Evolutionary conservation across 768 basidiomycete species (phyloP).

Genomic region (Calocera cornea): DNA sequence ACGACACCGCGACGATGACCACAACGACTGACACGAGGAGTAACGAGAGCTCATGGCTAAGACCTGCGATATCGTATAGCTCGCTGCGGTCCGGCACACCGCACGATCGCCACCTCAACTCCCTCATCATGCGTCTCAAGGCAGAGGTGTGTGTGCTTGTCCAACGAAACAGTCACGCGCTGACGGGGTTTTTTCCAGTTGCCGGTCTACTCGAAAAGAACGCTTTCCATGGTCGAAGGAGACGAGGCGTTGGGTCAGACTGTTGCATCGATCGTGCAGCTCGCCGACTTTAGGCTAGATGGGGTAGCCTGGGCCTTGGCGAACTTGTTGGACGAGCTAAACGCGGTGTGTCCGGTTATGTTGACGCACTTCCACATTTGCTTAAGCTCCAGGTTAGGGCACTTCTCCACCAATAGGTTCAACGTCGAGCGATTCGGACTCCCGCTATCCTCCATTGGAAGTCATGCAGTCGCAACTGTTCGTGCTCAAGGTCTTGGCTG

Average conservation of each 20-base stretch:
- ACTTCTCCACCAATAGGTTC: constrained; percentile 14
- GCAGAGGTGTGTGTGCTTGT: neutral
- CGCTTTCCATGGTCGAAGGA: constrained; percentile 57
- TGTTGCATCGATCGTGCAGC: constrained; percentile 64
- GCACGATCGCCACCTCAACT: neutral
- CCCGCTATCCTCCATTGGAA: constrained; percentile 44
- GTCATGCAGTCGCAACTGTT: constrained; percentile 78
- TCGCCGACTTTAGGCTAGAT: constrained; percentile 63
- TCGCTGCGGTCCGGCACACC: neutral
- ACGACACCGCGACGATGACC: neutral
- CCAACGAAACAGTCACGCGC: neutral
- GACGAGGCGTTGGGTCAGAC: constrained; percentile 64
- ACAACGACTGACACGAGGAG: neutral
- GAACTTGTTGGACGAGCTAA: constrained; percentile 62
- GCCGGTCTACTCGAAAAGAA: constrained; percentile 68
- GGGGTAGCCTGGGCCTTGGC: constrained; percentile 67
- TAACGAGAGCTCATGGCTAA: neutral
- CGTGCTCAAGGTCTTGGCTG: constrained; percentile 64
- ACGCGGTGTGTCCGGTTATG: constrained; percentile 39
- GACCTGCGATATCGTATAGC: neutral
- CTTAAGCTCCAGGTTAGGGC: constrained; percentile 2
- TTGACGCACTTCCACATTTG: constrained; percentile 10
- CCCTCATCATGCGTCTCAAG: neutral
- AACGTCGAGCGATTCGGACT: neutral
- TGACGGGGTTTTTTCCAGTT: constrained; percentile 42